Conservation (phyloP, 2,329 filamentous ascomycete species). For the Botrytis cinerea region DNA sequence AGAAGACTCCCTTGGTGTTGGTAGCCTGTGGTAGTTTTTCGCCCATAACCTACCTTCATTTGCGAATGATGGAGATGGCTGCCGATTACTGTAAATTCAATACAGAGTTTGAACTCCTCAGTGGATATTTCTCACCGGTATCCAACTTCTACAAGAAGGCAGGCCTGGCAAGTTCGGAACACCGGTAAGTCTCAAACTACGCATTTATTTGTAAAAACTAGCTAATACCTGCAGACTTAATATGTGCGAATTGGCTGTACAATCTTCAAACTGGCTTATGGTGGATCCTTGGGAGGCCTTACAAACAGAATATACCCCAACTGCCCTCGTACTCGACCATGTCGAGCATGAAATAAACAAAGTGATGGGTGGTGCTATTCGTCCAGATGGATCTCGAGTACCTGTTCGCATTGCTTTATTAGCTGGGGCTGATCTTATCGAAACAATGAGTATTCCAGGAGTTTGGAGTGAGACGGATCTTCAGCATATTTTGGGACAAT, state of each 20-base stretch:
- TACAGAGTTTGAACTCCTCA: constrained; percentile 80
- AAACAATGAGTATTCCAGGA: constrained; percentile 62
- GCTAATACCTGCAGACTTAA: constrained; percentile 55
- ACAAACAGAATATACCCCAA: constrained; percentile 82
- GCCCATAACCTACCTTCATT: constrained; percentile 73
- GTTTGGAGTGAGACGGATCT: constrained; percentile 86
- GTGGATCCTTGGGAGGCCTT: constrained; percentile 89
- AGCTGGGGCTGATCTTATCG: constrained; percentile 74
- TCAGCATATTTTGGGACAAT: constrained; percentile 82
- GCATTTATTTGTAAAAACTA: too few relatives aligned
- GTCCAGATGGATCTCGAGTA: constrained; percentile 65
- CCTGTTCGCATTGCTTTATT: constrained; percentile 73
- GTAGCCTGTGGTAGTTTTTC: constrained; percentile 74
- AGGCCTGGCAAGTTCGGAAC: constrained; percentile 70
- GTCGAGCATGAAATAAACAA: constrained; percentile 89
- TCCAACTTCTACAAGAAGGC: constrained; percentile 70
- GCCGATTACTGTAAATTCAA: constrained; percentile 72
- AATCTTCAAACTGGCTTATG: constrained; percentile 78
- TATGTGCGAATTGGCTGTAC: constrained; percentile 84
- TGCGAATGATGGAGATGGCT: constrained; percentile 83
- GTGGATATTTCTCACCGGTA: constrained; percentile 78
- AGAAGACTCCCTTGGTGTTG: constrained; percentile 64
- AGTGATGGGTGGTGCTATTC: constrained; percentile 71
- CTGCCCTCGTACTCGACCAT: constrained; percentile 86
- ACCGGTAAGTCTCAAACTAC: constrained; percentile 52